Conservation (phyloP, 345 rosid species). For the Garcia nutans region DNA sequence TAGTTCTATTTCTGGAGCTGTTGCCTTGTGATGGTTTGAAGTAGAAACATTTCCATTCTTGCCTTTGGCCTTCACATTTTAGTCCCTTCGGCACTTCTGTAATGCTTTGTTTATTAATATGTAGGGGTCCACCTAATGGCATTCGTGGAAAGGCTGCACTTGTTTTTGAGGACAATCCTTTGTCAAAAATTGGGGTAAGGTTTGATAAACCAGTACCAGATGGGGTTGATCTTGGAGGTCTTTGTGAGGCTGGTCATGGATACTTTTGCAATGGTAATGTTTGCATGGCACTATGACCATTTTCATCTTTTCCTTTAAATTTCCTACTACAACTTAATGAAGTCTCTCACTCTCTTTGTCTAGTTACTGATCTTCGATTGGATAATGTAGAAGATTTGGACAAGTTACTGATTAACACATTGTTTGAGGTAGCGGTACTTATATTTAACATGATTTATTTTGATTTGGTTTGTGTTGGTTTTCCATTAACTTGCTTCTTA, state of each 20-base stretch:
- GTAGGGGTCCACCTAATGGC: conserved; percentile 69
- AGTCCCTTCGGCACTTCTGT: conserved; percentile 2
- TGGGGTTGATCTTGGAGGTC: conserved; percentile 84
- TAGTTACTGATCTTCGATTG: conserved; percentile 66
- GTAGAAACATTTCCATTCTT: not conserved
- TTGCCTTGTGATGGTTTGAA: not conserved
- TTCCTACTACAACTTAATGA: conserved; percentile 22
- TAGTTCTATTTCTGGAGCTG: not conserved
- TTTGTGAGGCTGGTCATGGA: conserved; percentile 68
- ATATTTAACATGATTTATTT: conserved; percentile 5
- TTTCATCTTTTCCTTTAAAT: not conserved
- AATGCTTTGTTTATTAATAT: conserved; percentile 8
- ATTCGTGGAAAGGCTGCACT: conserved; percentile 65
- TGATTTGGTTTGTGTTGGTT: conserved; percentile 2
- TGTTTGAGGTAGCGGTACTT: conserved; percentile 68
- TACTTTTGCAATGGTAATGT: conserved; percentile 81
- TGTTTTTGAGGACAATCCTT: conserved; percentile 65
- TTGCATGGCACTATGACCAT: conserved; percentile 1
- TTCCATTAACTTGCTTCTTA: conserved; percentile 16
- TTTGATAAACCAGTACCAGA: conserved; percentile 76
- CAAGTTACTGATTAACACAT: conserved; percentile 58
- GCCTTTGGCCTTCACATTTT: not conserved
- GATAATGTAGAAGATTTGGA: conserved; percentile 60
- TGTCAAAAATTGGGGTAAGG: conserved; percentile 80
- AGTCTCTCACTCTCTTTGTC: conserved; percentile 24